A percentile compares a stretch with the other conserved stretches of the same genome.
Evolutionary conservation across 1,284 basidiomycete species (phyloP).

Genomic region (Boletus sp.): DNA sequence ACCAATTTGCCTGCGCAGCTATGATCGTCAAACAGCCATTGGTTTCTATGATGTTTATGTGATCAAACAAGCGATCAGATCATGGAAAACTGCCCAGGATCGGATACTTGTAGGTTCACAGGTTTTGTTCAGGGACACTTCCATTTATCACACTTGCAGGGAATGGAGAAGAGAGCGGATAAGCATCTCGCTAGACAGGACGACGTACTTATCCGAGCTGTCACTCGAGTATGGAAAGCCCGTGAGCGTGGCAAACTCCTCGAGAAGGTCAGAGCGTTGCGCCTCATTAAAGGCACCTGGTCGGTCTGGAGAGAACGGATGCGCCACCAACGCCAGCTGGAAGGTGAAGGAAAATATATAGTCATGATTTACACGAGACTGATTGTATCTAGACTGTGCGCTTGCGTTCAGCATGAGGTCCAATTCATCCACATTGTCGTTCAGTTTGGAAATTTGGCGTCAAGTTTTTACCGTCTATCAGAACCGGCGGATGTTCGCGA

Average conservation of each 20-base stretch:
- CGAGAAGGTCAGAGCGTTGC: slow-evolving; percentile 48
- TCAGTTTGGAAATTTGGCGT: slow-evolving; percentile 50
- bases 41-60: slow-evolving; percentile 42
- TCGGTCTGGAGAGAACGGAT: slow-evolving; percentile 52
- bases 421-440: slow-evolving; percentile 39
- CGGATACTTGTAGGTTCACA: slow-evolving; percentile 46
- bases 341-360: slow-evolving; percentile 39
- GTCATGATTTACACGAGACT: slow-evolving; percentile 3
- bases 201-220: slow-evolving; percentile 56
- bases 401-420: slow-evolving; percentile 48
- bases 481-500: slow-evolving; percentile 50
- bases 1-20: slow-evolving; percentile 34
- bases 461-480: slow-evolving; percentile 44
- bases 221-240: slow-evolving; percentile 70
- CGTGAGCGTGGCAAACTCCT: slow-evolving; percentile 63
- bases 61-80: slow-evolving; percentile 43
- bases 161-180: slow-evolving; percentile 49
- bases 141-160: slow-evolving; percentile 32
- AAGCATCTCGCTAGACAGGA: slow-evolving; percentile 62
- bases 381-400: slow-evolving; percentile 44
- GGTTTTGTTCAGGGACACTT: neutral
- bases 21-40: slow-evolving; percentile 41
- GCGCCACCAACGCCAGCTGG: slow-evolving; percentile 37
- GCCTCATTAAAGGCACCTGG: slow-evolving; percentile 47
- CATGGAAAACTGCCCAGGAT: slow-evolving; percentile 53